phyloP scores from a whole-genome alignment of 2,329 filamentous ascomycete genomes.

The Orbilia oligospora region DNA sequence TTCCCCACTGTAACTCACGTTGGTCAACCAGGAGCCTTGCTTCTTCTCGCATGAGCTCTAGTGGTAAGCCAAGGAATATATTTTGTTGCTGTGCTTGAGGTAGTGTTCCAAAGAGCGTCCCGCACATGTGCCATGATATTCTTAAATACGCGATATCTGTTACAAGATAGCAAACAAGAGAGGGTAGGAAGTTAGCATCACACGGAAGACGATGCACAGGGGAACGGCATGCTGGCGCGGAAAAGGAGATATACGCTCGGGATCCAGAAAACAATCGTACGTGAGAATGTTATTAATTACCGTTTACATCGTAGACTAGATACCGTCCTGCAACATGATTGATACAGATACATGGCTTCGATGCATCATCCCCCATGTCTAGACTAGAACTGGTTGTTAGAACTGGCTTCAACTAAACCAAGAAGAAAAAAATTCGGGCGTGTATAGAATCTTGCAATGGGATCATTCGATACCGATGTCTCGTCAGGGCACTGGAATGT shows the following conservation, averaged over 20 bases:
- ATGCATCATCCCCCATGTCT: conserved; percentile 69
- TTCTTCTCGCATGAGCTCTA: conserved; percentile 93
- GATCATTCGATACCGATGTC: conserved; percentile 57
- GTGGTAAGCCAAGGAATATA: conserved; percentile 87
- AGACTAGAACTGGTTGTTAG: neutral
- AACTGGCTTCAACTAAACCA: neutral
- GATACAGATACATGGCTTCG: conserved; percentile 74
- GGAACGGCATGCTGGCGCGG: neutral
- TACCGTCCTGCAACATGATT: conserved; percentile 84
- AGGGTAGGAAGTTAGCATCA: conserved; percentile 30
- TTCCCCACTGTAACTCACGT: conserved; percentile 76
- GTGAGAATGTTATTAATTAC: conserved; percentile 74
- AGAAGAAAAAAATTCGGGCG: neutral
- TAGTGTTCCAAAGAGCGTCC: conserved; percentile 86
- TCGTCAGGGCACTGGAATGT: conserved; percentile 52
- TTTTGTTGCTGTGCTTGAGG: conserved; percentile 96
- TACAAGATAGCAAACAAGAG: conserved; percentile 11
- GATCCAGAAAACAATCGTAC: conserved; percentile 14
- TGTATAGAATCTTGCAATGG: conserved; percentile 64
- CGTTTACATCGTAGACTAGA: conserved; percentile 88
- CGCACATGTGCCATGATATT: conserved; percentile 84
- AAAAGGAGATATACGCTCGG: conserved; percentile 1
- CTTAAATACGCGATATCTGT: conserved; percentile 66
- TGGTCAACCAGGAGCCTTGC: conserved; percentile 83
- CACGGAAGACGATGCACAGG: neutral